A percentile compares a stretch with the other conserved stretches of the same genome.
Conservation (phyloP, 2,329 filamentous ascomycete species). For the Neocatenulostroma microsporum region DNA sequence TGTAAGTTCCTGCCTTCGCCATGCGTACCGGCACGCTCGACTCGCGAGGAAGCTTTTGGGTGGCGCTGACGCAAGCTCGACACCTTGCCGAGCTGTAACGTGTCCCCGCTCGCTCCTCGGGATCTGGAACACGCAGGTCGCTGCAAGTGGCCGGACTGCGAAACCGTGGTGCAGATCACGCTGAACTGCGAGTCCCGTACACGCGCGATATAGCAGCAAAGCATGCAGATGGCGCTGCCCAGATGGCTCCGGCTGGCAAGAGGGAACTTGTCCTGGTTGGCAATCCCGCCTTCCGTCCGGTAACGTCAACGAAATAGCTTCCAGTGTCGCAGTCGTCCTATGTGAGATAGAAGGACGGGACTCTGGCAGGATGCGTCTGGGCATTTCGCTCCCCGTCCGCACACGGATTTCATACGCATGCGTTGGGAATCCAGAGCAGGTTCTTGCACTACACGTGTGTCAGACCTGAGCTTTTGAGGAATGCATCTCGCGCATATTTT, state of each 20-base stretch:
- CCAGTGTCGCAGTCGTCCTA: neutral
- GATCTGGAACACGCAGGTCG: neutral
- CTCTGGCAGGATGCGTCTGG: neutral
- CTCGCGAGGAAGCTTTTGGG: neutral
- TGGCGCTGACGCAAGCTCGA: conserved; percentile 3
- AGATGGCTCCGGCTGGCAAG: too few species aligned
- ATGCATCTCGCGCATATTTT: neutral
- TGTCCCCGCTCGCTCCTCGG: neutral
- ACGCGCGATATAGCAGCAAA: too few species aligned
- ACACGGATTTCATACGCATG: too few species aligned
- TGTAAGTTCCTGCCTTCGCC: too few species aligned
- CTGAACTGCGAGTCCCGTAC: too few species aligned
- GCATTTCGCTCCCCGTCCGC: neutral
- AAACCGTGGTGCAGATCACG: too few species aligned
- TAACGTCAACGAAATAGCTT: too few species aligned
- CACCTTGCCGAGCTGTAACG: neutral
- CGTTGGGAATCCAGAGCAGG: neutral
- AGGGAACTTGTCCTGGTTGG: too few species aligned
- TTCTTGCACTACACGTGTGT: neutral
- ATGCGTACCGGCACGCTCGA: too few species aligned
- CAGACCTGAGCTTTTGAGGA: neutral
- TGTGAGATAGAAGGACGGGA: neutral
- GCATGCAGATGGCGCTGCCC: neutral
- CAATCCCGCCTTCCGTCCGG: too few species aligned
- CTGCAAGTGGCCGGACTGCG: neutral